Evolutionary conservation across 148 eudicot species (phyloP).

Genomic region (Suaeda aralocaspica): DNA sequence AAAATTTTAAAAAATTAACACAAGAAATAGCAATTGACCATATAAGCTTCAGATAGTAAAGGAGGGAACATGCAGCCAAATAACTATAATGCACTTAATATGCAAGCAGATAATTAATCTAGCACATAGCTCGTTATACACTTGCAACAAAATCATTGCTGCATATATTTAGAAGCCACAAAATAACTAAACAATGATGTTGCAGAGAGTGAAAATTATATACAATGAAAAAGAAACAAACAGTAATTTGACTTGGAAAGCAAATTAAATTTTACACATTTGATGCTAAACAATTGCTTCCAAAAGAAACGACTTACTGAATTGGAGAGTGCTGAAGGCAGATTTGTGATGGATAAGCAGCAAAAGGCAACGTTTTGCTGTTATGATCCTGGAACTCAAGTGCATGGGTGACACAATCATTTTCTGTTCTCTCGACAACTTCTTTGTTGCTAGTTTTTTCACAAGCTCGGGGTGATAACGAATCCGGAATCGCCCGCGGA

Average conservation of each 20-base stretch:
- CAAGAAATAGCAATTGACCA: neutral
- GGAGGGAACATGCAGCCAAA: neutral
- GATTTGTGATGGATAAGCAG: slow-evolving; percentile 35
- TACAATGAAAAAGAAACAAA: neutral
- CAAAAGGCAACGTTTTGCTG: slow-evolving; percentile 31
- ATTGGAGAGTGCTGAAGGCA: slow-evolving; percentile 45
- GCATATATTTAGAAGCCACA: neutral
- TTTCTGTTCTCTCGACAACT: slow-evolving; percentile 13
- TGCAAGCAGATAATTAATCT: neutral
- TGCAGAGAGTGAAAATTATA: neutral
- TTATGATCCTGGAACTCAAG: slow-evolving; percentile 21
- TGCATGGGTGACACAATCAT: slow-evolving; percentile 30
- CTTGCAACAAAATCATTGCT: neutral
- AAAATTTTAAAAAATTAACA: neutral
- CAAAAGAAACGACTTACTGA: slow-evolving; percentile 43
- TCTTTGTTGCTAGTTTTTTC: slow-evolving; percentile 28
- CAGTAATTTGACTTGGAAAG: neutral
- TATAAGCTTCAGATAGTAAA: neutral
- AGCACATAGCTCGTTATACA: neutral
- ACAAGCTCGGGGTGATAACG: slow-evolving; percentile 45
- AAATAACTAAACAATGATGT: neutral
- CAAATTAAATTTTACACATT: neutral
- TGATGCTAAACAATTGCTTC: neutral
- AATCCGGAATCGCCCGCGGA: slow-evolving; percentile 66
- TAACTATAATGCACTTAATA: neutral